These are phyloP conservation scores for Aquilaria yunnanensis DNA, from an alignment of 345 rosid genomes.

Conservation along the genomic window DNA sequence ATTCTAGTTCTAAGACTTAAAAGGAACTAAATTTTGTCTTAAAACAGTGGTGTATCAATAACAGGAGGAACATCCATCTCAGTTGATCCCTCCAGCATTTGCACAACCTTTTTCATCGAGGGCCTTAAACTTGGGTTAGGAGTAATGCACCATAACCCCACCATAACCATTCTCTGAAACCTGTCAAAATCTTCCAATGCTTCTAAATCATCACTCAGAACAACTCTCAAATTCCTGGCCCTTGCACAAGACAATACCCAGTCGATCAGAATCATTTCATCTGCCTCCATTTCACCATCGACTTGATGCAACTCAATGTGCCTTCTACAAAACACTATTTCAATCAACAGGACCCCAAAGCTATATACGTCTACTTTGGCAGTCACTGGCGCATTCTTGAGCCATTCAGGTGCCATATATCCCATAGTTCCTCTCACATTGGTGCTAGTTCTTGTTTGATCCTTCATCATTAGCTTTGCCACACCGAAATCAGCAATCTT, in stretches of 20 bases:
- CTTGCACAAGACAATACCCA: conserved; percentile 21
- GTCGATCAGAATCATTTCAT: conserved; percentile 24
- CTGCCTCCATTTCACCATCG: conserved; percentile 1
- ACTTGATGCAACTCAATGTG: conserved; percentile 19
- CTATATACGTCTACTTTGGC: conserved; percentile 28
- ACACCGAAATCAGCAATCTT: conserved; percentile 38
- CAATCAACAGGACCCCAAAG: conserved; percentile 30
- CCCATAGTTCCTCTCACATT: conserved; percentile 38
- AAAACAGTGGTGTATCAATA: too few species aligned
- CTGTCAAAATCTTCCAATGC: conserved; percentile 8
- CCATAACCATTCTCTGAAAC: conserved; percentile 31
- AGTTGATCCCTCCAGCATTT: conserved; percentile 24
- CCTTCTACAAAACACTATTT: conserved; percentile 24
- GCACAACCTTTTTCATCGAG: conserved; percentile 22
- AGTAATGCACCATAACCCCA: conserved; percentile 32
- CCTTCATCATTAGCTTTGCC: conserved; percentile 35
- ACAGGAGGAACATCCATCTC: conserved; percentile 25
- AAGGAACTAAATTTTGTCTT: too few species aligned
- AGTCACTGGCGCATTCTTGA: conserved; percentile 30
- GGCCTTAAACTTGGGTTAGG: conserved; percentile 24
- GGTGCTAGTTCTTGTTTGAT: conserved; percentile 30
- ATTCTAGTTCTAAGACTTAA: too few species aligned
- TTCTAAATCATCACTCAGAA: conserved; percentile 20
- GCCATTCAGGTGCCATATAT: conserved; percentile 45
- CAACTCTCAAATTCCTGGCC: conserved; percentile 8